These are phyloP conservation scores for Phytophthora citrophthora DNA, from an alignment of 352 stramenopile species.

Conservation along the genomic window DNA sequence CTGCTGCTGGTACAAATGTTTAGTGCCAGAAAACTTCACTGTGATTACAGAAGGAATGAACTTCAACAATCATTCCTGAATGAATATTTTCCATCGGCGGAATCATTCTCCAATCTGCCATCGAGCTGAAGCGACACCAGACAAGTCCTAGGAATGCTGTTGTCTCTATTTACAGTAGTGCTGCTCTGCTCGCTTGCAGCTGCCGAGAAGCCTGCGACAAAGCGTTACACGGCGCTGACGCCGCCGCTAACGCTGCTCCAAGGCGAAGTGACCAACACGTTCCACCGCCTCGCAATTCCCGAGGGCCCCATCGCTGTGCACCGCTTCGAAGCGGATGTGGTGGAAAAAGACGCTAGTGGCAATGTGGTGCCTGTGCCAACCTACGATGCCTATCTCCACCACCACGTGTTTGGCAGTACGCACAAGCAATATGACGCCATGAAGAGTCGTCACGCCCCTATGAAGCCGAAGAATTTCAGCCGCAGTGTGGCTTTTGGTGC, in stretches of 20 bases:
- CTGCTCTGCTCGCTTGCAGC: slow-evolving; percentile 7
- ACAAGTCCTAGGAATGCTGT: background rate
- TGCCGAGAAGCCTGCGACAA: slow-evolving; percentile 40
- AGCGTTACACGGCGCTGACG: slow-evolving; percentile 74
- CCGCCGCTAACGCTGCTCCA: slow-evolving; percentile 62
- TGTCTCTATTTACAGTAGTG: slow-evolving; percentile 4
- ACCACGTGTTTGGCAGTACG: slow-evolving; percentile 81
- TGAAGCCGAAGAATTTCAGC: slow-evolving; percentile 77
- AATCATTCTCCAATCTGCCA: too few relatives aligned
- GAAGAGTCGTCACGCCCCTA: slow-evolving; percentile 61
- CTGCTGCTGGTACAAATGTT: too few relatives aligned
- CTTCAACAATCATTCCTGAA: too few relatives aligned
- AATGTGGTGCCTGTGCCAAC: slow-evolving; percentile 60
- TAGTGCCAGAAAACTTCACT: too few relatives aligned
- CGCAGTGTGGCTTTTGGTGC: slow-evolving; percentile 81
- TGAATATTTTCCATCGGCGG: too few relatives aligned
- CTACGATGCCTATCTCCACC: slow-evolving; percentile 84
- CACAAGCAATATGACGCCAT: slow-evolving; percentile 67
- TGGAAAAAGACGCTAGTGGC: slow-evolving; percentile 57
- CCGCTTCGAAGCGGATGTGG: slow-evolving; percentile 78
- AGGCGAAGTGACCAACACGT: slow-evolving; percentile 81
- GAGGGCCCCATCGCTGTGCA: slow-evolving; percentile 85
- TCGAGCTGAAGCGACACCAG: too few relatives aligned
- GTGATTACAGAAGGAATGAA: too few relatives aligned
- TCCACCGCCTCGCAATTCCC: slow-evolving; percentile 74